Percentiles rank a stretch among this genome's conserved stretches.
These are phyloP conservation scores for Penicillium sp. DNA, from an alignment of 2,329 filamentous ascomycete genomes.

Conservation along the genomic window DNA sequence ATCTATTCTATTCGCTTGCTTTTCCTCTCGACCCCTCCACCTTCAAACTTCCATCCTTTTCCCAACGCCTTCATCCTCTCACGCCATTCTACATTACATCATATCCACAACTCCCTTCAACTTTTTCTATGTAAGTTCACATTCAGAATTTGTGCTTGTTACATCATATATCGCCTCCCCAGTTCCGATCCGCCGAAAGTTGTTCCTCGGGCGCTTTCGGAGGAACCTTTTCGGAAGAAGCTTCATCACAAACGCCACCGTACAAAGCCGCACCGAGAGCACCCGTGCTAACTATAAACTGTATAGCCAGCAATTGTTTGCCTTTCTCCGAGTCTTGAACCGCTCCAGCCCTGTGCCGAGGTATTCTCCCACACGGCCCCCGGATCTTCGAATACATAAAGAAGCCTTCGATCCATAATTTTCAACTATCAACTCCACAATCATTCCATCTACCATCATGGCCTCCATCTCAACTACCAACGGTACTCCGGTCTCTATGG, in stretches of 20 bases:
- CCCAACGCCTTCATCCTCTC: no score
- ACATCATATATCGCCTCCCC: slow-evolving; percentile 11
- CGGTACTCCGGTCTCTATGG: slow-evolving; percentile 16
- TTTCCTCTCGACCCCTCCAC: no score
- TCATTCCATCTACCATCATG: slow-evolving; percentile 4
- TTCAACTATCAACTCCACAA: neutral
- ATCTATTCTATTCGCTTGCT: no score
- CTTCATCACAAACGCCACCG: slow-evolving; percentile 4
- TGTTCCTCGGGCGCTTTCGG: slow-evolving; percentile 15
- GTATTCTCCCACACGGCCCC: slow-evolving; percentile 1
- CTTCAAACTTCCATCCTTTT: no score
- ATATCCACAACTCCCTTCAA: neutral
- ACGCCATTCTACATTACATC: neutral
- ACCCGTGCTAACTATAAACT: slow-evolving; percentile 3
- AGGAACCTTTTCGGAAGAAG: slow-evolving; percentile 7
- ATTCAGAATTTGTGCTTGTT: slow-evolving; percentile 2
- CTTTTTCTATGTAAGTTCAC: slow-evolving; percentile 12
- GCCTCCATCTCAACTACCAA: slow-evolving; percentile 16
- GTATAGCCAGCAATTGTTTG: neutral
- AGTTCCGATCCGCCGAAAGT: slow-evolving; percentile 12
- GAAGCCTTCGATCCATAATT: neutral
- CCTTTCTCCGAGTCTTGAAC: neutral
- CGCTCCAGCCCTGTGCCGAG: slow-evolving; percentile 3
- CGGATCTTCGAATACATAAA: neutral
- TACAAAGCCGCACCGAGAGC: neutral